Percentiles rank a stretch among this genome's conserved stretches.
phyloP scores from a whole-genome alignment of 2,329 filamentous ascomycete genomes.

The Ambrosiella cleistominuta region DNA sequence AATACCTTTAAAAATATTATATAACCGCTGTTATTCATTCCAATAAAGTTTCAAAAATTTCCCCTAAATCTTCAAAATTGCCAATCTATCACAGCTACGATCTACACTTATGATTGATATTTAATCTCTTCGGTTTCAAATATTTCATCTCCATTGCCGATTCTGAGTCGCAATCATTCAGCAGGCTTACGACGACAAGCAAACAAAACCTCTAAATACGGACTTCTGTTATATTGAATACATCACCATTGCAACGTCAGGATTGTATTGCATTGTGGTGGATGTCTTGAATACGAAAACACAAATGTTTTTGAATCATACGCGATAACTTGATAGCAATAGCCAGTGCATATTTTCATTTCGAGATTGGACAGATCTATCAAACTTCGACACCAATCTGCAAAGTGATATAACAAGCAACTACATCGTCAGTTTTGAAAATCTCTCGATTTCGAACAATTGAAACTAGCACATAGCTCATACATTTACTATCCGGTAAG shows the following conservation, averaged over 20 bases:
- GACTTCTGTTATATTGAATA: not conserved
- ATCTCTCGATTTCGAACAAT: no score
- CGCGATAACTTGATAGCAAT: no score
- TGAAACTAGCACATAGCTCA: no score
- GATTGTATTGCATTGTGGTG: not conserved
- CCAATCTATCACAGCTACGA: not conserved
- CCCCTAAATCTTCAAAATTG: not conserved
- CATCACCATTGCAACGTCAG: not conserved
- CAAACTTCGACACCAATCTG: no score
- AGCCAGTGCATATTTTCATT: no score
- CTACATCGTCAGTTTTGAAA: no score
- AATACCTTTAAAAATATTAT: no score
- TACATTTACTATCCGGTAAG: no score
- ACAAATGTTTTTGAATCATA: no score
- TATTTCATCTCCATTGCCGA: not conserved
- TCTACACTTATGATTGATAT: not conserved
- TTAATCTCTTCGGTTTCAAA: not conserved
- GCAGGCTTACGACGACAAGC: not conserved
- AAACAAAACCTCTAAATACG: not conserved
- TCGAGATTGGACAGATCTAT: no score
- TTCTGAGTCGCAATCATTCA: not conserved
- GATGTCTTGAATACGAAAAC: no score
- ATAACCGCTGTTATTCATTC: not conserved
- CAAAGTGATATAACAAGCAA: no score
- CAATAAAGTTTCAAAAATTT: not conserved